Evolutionary conservation across 345 rosid species (phyloP), one percentile per base, ranked within the genome.

Genomic region (Tarenaya hassleriana): DNA sequence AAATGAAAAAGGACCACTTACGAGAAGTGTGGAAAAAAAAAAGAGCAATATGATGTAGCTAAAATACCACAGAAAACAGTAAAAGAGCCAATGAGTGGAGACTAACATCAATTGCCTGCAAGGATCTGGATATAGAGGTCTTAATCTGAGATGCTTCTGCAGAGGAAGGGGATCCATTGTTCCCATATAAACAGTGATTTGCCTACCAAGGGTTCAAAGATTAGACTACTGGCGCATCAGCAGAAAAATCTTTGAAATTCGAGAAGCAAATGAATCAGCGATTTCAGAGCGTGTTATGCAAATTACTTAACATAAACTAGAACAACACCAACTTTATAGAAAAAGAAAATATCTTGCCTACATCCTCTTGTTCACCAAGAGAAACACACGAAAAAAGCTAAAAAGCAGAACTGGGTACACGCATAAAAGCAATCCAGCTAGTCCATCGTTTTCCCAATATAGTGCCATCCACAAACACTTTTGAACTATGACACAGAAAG

Each of bases 111-210:
- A 73, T 57, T 33, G 63, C 57, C 55, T 63, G 72, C 48, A 72
- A 75, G 62, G 82, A 69, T 61, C 68, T 73, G 56, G 71, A 61
- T 9, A 62, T 4, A 10, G 77, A 66, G 52, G 61, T 43, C 83
- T 90, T 81, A 33, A 49, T 34, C 44, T 60, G 88, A 56, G 76
- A 62, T 58, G 58, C 69, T 69, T 75, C 83, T 58, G 73, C 45
- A 41, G 63, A 72, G 60, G 82, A 33, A 55, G 60, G 16, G 50
- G 81, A 71, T 47, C 51, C 85, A 70, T 72, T 69, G 51, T 66
- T 17, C 43, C 48, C 66, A 52, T 71, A 3, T 56, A 57, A 65
- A 67, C 33, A 63, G 43, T 66, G 62, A 52, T 45, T 21, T 54
- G 44, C 55, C 70, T 51, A 45, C 70, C n/a, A 50, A 57, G 41